Evolutionary conservation across 768 basidiomycete genomes (phyloP).

Genomic region (Mycena filopes): DNA sequence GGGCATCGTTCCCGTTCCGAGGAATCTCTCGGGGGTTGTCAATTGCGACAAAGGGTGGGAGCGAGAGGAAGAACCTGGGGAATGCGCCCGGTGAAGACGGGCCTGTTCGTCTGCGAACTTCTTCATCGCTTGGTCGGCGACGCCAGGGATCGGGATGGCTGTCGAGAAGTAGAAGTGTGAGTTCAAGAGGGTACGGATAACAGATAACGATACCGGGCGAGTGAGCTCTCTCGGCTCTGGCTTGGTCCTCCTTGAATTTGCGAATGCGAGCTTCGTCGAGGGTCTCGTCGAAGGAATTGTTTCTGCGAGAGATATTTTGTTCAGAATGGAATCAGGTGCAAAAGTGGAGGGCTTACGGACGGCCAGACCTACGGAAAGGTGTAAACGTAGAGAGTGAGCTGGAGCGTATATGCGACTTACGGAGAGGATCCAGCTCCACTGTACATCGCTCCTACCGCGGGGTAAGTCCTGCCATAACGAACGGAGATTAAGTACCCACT

Average conservation of each 20-base stretch:
- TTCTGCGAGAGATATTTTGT: constrained; percentile 5
- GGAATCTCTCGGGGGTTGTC: constrained; percentile 17
- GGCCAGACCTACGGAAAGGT: constrained; percentile 12
- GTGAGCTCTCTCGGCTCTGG: constrained; percentile 27
- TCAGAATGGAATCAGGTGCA: neutral
- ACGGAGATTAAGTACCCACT: neutral
- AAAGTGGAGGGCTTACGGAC: constrained; percentile 22
- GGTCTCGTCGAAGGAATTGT: constrained; percentile 20
- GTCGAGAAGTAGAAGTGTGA: neutral
- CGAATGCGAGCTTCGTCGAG: constrained; percentile 30
- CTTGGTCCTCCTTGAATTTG: constrained; percentile 34
- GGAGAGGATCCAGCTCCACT: constrained; percentile 1
- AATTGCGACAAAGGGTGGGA: neutral
- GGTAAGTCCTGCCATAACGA: neutral
- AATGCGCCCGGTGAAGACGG: constrained; percentile 28
- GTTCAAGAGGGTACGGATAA: neutral
- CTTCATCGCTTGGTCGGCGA: constrained; percentile 10
- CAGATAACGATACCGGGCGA: constrained; percentile 33
- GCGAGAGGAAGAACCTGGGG: constrained; percentile 17
- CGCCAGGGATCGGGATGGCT: constrained; percentile 11
- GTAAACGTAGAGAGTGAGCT: neutral
- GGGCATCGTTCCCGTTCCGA: constrained; percentile 25
- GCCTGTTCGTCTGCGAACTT: constrained; percentile 35
- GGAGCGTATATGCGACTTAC: constrained; percentile 6
- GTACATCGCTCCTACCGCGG: constrained; percentile 17